phyloP scores from a whole-genome alignment of 2,329 filamentous ascomycete species.

The Colletotrichum phormii region DNA sequence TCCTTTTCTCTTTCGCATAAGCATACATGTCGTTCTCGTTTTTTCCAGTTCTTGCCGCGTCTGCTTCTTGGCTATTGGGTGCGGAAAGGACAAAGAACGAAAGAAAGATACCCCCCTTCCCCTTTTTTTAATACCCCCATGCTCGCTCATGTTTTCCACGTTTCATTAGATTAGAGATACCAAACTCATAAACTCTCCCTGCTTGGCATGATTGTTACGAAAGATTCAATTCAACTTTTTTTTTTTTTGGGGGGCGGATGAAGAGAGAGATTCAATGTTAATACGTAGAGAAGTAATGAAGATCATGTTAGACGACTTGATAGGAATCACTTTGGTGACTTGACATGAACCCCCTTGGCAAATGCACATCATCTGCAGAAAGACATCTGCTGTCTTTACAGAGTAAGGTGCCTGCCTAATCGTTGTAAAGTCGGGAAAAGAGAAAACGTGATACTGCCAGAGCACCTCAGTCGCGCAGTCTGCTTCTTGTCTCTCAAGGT shows the following conservation, averaged over 20 bases:
- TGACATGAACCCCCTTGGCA: background rate
- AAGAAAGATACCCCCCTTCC: constrained; percentile 32
- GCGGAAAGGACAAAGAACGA: constrained; percentile 19
- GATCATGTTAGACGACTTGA: background rate
- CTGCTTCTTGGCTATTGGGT: background rate
- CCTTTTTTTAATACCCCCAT: background rate
- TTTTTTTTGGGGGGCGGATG: background rate
- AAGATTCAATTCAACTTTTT: background rate
- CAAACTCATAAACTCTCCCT: background rate
- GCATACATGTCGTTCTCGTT: background rate
- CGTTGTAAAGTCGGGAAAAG: background rate
- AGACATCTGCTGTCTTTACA: background rate
- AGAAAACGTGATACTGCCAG: background rate
- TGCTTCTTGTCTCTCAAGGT: background rate
- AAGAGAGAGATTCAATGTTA: background rate
- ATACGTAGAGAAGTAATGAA: background rate
- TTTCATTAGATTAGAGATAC: constrained; percentile 24
- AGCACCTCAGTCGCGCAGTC: background rate
- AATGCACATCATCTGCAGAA: constrained; percentile 5
- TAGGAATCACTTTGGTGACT: background rate
- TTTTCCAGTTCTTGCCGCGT: background rate
- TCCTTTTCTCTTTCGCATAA: background rate
- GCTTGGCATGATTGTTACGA: constrained; percentile 4
- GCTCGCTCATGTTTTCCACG: constrained; percentile 10
- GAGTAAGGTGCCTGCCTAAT: background rate